These are phyloP conservation scores for Irpex rosettiformis DNA, from an alignment of 1,284 basidiomycete genomes.

Conservation along the genomic window DNA sequence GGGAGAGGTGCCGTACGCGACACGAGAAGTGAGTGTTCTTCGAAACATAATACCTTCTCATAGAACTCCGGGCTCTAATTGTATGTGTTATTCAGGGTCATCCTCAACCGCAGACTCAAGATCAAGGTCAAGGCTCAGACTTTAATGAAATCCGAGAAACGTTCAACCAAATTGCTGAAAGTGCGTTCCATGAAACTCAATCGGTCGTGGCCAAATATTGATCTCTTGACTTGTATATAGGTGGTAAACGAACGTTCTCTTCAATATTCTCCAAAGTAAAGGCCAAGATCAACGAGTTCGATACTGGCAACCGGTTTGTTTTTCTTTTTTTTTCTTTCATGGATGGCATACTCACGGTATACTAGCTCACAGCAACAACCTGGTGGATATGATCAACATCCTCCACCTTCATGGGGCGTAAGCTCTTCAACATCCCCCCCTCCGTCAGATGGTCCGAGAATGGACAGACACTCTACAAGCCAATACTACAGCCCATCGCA, in stretches of 20 bases:
- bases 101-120: constrained; percentile 11
- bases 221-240: constrained; percentile 30
- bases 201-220: not conserved
- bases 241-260: constrained; percentile 73
- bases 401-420: constrained; percentile 7
- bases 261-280: constrained; percentile 70
- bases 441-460: constrained; percentile 6
- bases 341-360: no score
- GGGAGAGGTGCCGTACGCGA: constrained; percentile 2
- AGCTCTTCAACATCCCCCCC: not conserved
- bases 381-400: constrained; percentile 12
- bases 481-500: constrained; percentile 11
- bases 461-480: constrained; percentile 16
- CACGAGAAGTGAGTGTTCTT: not conserved
- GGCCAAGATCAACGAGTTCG: constrained; percentile 76
- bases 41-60: not conserved
- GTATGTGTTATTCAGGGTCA: not conserved
- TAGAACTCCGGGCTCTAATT: not conserved
- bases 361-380: no score
- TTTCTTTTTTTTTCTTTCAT: not conserved
- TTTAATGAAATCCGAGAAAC: constrained; percentile 71
- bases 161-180: constrained; percentile 70
- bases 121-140: constrained; percentile 27
- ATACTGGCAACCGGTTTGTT: constrained; percentile 38
- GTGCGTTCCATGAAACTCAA: constrained; percentile 46